Percentiles rank a stretch among this genome's conserved stretches.
Conservation (phyloP, 495 filamentous ascomycete species). For the Amorphotheca resinae region DNA sequence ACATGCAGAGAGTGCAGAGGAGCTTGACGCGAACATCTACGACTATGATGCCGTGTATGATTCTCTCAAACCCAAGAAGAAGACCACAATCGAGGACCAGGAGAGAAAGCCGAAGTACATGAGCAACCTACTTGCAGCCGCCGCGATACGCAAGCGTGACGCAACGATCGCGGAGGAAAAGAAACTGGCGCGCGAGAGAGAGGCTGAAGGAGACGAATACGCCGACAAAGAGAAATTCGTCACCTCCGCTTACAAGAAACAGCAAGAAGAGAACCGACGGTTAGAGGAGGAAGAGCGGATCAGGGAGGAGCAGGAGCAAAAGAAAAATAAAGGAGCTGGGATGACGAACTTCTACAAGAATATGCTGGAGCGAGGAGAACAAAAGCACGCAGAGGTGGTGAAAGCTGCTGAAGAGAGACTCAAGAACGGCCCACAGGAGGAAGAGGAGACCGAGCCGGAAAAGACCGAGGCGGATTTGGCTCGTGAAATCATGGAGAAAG, state of each 20-base stretch:
- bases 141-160: constrained; percentile 81
- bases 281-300: constrained; percentile 70
- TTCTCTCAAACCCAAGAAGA: constrained; percentile 37
- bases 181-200: constrained; percentile 73
- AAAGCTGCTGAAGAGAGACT: constrained; percentile 52
- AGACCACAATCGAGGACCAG: constrained; percentile 20
- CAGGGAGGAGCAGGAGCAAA: constrained; percentile 56
- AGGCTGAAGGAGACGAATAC: constrained; percentile 87
- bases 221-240: constrained; percentile 95
- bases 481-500: constrained; percentile 53
- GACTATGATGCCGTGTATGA: constrained; percentile 69
- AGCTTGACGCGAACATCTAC: constrained; percentile 55
- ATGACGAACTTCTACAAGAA: constrained; percentile 82
- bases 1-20: constrained; percentile 42
- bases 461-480: constrained; percentile 64
- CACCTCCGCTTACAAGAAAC: constrained; percentile 85
- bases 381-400: constrained; percentile 60
- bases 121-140: constrained; percentile 61
- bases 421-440: constrained; percentile 37
- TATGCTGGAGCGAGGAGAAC: constrained; percentile 65
- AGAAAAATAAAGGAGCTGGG: constrained; percentile 54
- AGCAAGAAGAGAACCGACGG: constrained; percentile 71
- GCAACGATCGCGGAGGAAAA: constrained; percentile 79
- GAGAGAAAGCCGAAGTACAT: constrained; percentile 73
- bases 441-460: constrained; percentile 32